A percentile compares a stretch with the other conserved stretches of the same genome.
These are phyloP conservation scores for Lipomyces yamanashiensis DNA, from an alignment of 805 yeast species.

Conservation along the genomic window DNA sequence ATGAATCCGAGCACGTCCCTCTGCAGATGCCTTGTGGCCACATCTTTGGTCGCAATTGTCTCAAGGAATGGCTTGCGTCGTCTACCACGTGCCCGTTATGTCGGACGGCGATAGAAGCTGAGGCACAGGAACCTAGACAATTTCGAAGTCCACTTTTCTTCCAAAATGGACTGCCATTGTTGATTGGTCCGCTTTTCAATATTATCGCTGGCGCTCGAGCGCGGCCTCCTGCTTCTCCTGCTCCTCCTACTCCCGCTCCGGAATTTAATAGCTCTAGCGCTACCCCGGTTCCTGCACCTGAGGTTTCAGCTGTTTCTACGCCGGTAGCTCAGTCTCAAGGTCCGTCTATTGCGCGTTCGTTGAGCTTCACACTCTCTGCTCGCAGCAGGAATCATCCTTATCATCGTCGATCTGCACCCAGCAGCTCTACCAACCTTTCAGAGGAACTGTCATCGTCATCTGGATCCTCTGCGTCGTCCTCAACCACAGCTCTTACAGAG, in stretches of 20 bases:
- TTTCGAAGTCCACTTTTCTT: neutral
- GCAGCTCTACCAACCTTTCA: neutral
- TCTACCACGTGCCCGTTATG: constrained; percentile 87
- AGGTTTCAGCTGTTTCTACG: neutral
- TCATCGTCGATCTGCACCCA: constrained; percentile 19
- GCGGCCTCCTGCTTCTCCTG: neutral
- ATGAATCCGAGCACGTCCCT: constrained; percentile 60
- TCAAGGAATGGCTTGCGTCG: constrained; percentile 77
- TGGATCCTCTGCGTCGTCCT: neutral
- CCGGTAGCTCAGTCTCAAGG: neutral
- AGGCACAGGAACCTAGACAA: constrained; percentile 16
- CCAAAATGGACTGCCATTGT: constrained; percentile 20
- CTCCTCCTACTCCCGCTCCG: neutral
- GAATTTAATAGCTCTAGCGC: neutral
- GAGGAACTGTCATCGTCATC: neutral
- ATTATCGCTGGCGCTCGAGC: constrained; percentile 12
- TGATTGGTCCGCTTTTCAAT: constrained; percentile 25
- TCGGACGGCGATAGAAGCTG: constrained; percentile 57
- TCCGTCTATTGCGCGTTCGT: constrained; percentile 9
- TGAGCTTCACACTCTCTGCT: constrained; percentile 12
- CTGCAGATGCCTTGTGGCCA: constrained; percentile 84
- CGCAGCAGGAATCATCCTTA: constrained; percentile 33
- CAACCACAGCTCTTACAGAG: neutral
- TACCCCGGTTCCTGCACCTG: neutral
- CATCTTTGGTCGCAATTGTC: constrained; percentile 82